Conservation (phyloP, 2,329 filamentous ascomycete species). For the Monosporascus sp. region DNA sequence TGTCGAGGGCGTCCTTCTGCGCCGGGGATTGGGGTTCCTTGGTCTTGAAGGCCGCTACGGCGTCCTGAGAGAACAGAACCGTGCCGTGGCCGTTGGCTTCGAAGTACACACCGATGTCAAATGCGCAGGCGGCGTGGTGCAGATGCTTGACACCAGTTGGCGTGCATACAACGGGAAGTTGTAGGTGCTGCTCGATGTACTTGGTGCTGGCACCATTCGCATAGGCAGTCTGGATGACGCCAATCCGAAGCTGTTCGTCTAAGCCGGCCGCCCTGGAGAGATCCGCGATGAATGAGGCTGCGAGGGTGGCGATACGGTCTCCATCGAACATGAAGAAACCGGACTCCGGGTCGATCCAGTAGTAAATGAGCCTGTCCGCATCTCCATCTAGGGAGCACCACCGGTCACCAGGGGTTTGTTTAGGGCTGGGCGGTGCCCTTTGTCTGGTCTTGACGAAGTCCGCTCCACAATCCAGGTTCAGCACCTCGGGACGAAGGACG, state of each 20-base stretch:
- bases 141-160: conserved; percentile 96
- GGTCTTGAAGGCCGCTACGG: conserved; percentile 70
- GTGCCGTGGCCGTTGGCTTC: conserved; percentile 98
- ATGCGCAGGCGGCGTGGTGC: conserved; percentile 92
- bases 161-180: conserved; percentile 87
- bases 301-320: conserved; percentile 91
- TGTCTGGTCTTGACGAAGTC: conserved; percentile 98
- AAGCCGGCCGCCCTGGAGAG: conserved; percentile 77
- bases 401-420: conserved; percentile 68
- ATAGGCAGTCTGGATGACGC: conserved; percentile 95
- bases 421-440: conserved; percentile 76
- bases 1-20: conserved; percentile 84
- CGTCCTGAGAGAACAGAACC: conserved; percentile 84
- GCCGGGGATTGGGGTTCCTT: conserved; percentile 85
- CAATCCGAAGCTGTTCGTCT: conserved; percentile 75
- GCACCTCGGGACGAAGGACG: conserved; percentile 78
- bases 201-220: conserved; percentile 93
- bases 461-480: conserved; percentile 92
- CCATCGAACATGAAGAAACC: conserved; percentile 92
- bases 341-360: conserved; percentile 77
- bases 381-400: conserved; percentile 93
- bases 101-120: conserved; percentile 96
- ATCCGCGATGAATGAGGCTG: conserved; percentile 88
- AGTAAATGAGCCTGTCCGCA: conserved; percentile 92
- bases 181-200: conserved; percentile 83